phyloP scores from a whole-genome alignment of 371 early-diverging fungal genomes.

The Fennellomyces sp. region DNA sequence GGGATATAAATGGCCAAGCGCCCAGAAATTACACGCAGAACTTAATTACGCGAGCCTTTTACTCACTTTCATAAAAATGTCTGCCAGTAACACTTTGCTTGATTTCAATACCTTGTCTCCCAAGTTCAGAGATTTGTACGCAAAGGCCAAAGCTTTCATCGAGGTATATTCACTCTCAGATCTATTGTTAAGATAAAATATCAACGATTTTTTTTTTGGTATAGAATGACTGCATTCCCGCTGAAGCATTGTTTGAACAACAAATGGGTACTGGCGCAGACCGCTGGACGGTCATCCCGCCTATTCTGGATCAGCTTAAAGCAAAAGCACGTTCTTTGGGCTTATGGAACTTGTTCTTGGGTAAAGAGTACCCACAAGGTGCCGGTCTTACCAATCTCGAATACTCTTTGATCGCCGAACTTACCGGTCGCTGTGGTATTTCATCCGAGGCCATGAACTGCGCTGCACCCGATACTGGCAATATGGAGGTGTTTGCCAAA shows the following conservation, averaged over 20 bases:
- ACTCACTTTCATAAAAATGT: conserved; percentile 16
- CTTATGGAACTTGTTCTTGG: conserved; percentile 94
- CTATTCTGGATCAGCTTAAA: conserved; percentile 87
- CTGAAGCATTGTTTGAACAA: conserved; percentile 72
- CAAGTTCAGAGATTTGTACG: conserved; percentile 67
- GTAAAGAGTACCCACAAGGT: conserved; percentile 74
- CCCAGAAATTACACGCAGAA: background rate
- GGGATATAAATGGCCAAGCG: background rate
- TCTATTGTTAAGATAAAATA: background rate
- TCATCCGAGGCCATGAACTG: conserved; percentile 93
- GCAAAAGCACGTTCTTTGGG: conserved; percentile 87
- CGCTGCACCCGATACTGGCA: conserved; percentile 95
- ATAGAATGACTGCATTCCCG: conserved; percentile 95
- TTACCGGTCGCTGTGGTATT: conserved; percentile 78
- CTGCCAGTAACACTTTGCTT: conserved; percentile 42
- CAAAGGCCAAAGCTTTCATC: conserved; percentile 75
- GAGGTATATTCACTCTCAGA: conserved; percentile 42
- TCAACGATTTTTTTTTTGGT: background rate
- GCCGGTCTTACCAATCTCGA: conserved; percentile 95
- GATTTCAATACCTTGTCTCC: conserved; percentile 57
- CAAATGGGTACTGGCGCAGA: conserved; percentile 77
- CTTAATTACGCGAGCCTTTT: background rate
- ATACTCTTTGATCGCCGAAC: conserved; percentile 88
- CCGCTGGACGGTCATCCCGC: conserved; percentile 82
- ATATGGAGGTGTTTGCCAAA: conserved; percentile 98